Base-by-base conservation (phyloP, 257 asterid genomes). In the Solanum peruvianum region DNA sequence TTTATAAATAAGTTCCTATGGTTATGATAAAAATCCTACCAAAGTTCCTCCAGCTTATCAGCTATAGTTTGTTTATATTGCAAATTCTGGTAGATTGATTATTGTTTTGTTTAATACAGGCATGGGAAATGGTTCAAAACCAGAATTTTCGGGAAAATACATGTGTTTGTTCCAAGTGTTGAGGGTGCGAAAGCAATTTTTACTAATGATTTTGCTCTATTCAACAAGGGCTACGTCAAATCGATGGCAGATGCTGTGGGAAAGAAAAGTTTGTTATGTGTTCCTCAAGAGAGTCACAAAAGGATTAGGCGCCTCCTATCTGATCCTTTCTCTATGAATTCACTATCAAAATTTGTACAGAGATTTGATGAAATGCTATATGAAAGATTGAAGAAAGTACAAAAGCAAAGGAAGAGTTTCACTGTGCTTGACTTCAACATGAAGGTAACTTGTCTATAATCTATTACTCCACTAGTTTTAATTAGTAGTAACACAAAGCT, bases 71-170 rank as follows among this genome's bases (percentile, higher is more conserved):
- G 37, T 9, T 16, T 9, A 49, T 56, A 56, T 56, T 2, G 16
- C 62, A 67, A 44, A 23, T 39, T 49, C 20, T 86, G 27, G 37
- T 84, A 45, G 49, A 86, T 25, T 41, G 27, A 41, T 62, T 66
- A 5, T 31, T 81, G 6, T 56, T 29, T 31, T 73, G 9, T 66
- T 29, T 31, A 20, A 49, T 71, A 33, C 52, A 93, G 94, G 95
- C 86, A 94, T 44, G 94, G 97, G 5, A 90, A 89, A 21, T 93
- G 94, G 93, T 93, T 94, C 91, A 93, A 88, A 62, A 94, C 97
- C 42, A 92, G 93, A 87, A 87, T 94, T 41, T 88, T 94, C 45
- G 95, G 97, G 3, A 91, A 88, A 73, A 73, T 84, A 41, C 94
- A 92, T 47, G 93, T 93, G 18, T 94, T 87, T 76, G 90, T 92